phyloP scores from a whole-genome alignment of 495 filamentous ascomycete genomes.

The Xylaria venustula region DNA sequence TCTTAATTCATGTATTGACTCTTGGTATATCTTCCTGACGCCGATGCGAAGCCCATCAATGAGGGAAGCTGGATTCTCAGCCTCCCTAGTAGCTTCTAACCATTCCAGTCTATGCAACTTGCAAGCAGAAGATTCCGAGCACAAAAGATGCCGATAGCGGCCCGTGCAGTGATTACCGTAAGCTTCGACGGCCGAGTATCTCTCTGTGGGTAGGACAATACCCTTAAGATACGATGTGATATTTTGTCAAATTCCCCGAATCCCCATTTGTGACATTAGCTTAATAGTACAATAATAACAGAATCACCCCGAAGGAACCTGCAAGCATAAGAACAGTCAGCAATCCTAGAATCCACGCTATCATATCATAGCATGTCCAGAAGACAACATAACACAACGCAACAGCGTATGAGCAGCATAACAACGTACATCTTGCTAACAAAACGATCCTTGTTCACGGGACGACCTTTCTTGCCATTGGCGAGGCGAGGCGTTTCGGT shows the following conservation, averaged over 20 bases:
- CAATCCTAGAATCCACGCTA: neutral
- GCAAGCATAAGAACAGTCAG: slow-evolving; percentile 14
- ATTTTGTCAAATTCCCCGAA: neutral
- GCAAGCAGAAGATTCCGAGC: neutral
- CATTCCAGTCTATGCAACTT: slow-evolving; percentile 10
- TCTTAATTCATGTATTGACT: slow-evolving; percentile 14
- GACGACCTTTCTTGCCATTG: slow-evolving; percentile 78
- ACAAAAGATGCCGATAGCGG: neutral
- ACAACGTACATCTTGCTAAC: slow-evolving; percentile 90
- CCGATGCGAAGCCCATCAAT: slow-evolving; percentile 14
- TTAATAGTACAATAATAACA: slow-evolving; percentile 88
- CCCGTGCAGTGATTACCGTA: neutral
- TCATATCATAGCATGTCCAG: neutral
- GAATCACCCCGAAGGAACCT: slow-evolving; percentile 95
- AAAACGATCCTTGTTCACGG: slow-evolving; percentile 96
- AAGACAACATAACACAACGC: neutral
- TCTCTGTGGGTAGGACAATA: neutral
- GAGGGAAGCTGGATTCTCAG: slow-evolving; percentile 1
- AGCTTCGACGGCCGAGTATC: neutral
- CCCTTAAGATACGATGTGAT: neutral
- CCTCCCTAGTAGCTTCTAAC: neutral
- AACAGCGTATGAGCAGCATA: neutral
- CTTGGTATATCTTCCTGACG: slow-evolving; percentile 20
- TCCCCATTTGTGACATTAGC: slow-evolving; percentile 43
- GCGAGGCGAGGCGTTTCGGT: slow-evolving; percentile 81